Percentiles rank a stretch among this genome's conserved stretches.
phyloP scores from a whole-genome alignment of 2,329 filamentous ascomycete genomes.

The Calonectria naviculata region DNA sequence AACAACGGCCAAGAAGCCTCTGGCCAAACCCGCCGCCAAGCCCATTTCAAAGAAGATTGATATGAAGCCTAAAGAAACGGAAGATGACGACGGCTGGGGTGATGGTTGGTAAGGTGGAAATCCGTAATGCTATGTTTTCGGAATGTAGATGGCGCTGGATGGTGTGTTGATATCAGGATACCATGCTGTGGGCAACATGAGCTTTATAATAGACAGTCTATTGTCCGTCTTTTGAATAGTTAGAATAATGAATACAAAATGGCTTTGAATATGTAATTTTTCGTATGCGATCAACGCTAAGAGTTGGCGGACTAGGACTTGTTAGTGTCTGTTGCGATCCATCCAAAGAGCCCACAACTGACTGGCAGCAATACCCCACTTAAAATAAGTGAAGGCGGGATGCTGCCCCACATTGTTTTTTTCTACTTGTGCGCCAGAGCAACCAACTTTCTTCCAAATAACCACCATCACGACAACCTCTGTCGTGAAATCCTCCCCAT shows the following conservation, averaged over 20 bases:
- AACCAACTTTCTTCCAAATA: constrained; percentile 8
- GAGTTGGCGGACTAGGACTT: background rate
- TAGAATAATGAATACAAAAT: constrained; percentile 13
- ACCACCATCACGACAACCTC: constrained; percentile 2
- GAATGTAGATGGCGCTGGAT: constrained; percentile 23
- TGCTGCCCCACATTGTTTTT: constrained; percentile 36
- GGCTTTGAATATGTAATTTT: background rate
- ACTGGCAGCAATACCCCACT: too few species aligned
- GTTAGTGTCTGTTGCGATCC: too few species aligned
- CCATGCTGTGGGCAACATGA: constrained; percentile 15
- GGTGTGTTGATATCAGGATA: constrained; percentile 32
- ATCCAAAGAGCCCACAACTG: too few species aligned
- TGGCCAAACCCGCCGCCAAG: constrained; percentile 56
- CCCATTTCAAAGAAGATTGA: constrained; percentile 74
- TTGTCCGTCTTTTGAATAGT: background rate
- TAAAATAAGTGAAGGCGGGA: constrained; percentile 24
- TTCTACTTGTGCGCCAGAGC: constrained; percentile 1
- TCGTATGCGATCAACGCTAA: background rate
- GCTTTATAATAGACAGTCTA: constrained; percentile 24
- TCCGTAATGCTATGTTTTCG: constrained; percentile 8
- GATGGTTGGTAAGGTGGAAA: constrained; percentile 66
- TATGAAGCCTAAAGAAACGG: constrained; percentile 70
- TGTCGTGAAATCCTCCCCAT: background rate
- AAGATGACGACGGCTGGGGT: constrained; percentile 72
- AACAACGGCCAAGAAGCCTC: constrained; percentile 53